These are phyloP conservation scores for Syzygium grande DNA, from an alignment of 345 rosid species.

Conservation along the genomic window DNA sequence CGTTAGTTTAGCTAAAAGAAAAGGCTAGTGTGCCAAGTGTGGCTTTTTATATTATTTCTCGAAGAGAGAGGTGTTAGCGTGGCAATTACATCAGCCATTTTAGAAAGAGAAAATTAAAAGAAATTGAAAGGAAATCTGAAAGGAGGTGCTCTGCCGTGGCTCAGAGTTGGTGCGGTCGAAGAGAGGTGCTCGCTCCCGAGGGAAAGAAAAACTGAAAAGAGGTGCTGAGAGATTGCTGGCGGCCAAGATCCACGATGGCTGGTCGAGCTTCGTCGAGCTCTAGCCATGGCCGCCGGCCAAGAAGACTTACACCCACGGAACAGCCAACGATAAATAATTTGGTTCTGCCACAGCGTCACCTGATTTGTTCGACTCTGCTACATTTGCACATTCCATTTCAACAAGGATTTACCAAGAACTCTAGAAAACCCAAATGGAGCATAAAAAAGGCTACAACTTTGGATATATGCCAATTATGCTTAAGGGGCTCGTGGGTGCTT, in stretches of 20 bases:
- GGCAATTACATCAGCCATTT: not conserved
- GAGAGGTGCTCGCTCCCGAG: not conserved
- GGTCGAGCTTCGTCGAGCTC: too few relatives aligned
- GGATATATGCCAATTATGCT: not conserved
- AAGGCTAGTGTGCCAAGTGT: not conserved
- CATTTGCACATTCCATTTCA: not conserved
- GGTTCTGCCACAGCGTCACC: not conserved
- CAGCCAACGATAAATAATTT: not conserved
- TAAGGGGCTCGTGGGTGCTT: not conserved
- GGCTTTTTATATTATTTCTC: not conserved
- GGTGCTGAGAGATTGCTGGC: too few relatives aligned
- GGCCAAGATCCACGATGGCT: too few relatives aligned
- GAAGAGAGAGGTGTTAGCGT: not conserved
- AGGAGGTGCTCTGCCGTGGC: not conserved
- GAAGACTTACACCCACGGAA: too few relatives aligned
- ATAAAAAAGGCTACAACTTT: not conserved
- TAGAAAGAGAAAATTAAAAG: not conserved
- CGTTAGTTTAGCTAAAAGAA: not conserved
- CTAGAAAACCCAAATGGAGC: not conserved
- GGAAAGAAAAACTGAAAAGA: too few relatives aligned
- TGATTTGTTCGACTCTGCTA: not conserved
- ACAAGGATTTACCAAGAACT: not conserved
- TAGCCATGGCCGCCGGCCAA: too few relatives aligned
- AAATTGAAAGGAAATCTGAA: not conserved
- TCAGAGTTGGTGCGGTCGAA: not conserved